Conservation (phyloP, 2,329 filamentous ascomycete genomes). For the Penicillium sp. region DNA sequence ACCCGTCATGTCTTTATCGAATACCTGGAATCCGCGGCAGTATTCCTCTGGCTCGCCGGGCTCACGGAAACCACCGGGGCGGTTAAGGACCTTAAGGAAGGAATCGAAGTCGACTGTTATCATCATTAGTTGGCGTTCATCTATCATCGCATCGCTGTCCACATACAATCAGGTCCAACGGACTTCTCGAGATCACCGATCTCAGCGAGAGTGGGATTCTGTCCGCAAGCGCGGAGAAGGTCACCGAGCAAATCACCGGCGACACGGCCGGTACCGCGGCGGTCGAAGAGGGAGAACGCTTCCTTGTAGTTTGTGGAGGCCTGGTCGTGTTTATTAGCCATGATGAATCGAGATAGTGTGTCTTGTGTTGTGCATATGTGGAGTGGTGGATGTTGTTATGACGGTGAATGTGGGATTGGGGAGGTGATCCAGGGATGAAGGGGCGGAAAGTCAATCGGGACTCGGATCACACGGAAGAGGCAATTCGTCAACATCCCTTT, state of each 20-base stretch:
- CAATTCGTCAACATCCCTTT: constrained; percentile 14
- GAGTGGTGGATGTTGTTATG: constrained; percentile 2
- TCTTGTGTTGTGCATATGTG: constrained; percentile 1
- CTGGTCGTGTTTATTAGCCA: constrained; percentile 47
- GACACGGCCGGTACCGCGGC: constrained; percentile 94
- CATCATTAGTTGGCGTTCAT: not conserved
- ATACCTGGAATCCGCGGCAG: constrained; percentile 97
- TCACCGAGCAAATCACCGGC: constrained; percentile 84
- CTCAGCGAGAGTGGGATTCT: constrained; percentile 94
- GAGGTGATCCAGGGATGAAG: constrained; percentile 2
- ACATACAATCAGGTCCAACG: constrained; percentile 85
- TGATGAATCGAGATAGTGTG: constrained; percentile 6
- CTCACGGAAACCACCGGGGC: constrained; percentile 96
- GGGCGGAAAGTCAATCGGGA: constrained; percentile 6
- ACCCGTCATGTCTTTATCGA: constrained; percentile 98
- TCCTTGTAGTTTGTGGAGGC: constrained; percentile 98
- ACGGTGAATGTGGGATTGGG: not conserved
- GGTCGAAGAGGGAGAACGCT: constrained; percentile 99
- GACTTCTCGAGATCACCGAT: constrained; percentile 90
- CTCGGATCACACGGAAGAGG: constrained; percentile 5
- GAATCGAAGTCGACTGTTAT: constrained; percentile 90
- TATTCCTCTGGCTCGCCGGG: constrained; percentile 98
- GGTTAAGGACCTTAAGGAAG: constrained; percentile 95
- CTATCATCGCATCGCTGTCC: not conserved
- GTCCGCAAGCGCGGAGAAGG: constrained; percentile 90